Conservation (phyloP, 805 yeast species). For the Teunomyces stri region DNA sequence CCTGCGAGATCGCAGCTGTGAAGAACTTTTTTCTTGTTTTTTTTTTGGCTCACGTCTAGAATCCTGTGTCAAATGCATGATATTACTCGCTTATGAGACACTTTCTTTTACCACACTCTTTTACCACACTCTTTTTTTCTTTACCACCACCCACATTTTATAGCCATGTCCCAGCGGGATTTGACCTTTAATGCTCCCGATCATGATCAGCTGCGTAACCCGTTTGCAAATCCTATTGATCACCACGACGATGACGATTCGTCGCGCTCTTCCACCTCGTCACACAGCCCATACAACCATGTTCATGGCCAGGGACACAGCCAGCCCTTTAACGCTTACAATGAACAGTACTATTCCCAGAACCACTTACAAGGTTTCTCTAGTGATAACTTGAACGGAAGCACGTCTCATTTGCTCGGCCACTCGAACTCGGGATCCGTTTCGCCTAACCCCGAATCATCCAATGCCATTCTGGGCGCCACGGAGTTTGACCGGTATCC, state of each 20-base stretch:
- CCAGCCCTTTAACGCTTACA: slow-evolving; percentile 40
- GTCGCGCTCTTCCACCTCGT: background rate
- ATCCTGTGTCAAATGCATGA: background rate
- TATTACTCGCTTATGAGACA: background rate
- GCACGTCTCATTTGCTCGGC: background rate
- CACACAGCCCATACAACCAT: slow-evolving; percentile 9
- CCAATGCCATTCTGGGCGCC: slow-evolving; percentile 35
- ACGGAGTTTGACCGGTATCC: slow-evolving; percentile 71
- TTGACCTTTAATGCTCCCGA: slow-evolving; percentile 28
- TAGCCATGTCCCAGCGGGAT: slow-evolving; percentile 26
- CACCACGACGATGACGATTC: background rate
- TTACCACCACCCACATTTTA: background rate
- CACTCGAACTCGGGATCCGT: background rate
- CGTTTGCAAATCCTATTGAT: slow-evolving; percentile 9
- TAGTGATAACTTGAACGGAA: slow-evolving; percentile 11
- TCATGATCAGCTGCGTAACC: slow-evolving; percentile 11
- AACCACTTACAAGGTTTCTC: slow-evolving; percentile 31
- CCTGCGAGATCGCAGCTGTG: background rate
- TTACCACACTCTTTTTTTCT: background rate
- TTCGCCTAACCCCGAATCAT: background rate
- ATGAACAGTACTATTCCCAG: slow-evolving; percentile 38
- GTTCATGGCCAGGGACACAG: slow-evolving; percentile 16
- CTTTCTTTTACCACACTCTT: no score
- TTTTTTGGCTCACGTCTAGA: background rate
- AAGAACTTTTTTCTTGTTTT: background rate